Conservation (phyloP, 2,329 filamentous ascomycete genomes). For the Xylariales sp. region DNA sequence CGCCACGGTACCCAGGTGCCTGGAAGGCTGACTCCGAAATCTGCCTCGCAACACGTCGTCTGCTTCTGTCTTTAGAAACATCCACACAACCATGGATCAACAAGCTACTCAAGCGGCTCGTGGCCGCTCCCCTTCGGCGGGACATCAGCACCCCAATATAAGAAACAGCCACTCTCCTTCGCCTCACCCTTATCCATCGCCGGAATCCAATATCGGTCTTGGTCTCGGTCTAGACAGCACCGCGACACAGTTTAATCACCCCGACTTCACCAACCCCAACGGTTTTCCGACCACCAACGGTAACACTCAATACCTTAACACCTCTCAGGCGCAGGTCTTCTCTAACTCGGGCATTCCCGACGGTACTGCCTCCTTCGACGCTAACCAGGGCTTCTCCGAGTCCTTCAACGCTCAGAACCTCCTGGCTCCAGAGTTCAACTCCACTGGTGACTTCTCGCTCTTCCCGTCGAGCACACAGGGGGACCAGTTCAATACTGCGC, state of each 20-base stretch:
- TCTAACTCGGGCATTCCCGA: constrained; percentile 36
- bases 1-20: constrained; percentile 10
- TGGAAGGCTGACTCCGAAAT: constrained; percentile 11
- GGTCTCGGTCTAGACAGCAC: constrained; percentile 55
- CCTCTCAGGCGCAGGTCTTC: constrained; percentile 42
- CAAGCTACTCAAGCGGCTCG: constrained; percentile 24
- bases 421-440: constrained; percentile 45
- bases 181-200: constrained; percentile 51
- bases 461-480: constrained; percentile 53
- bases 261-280: constrained; percentile 43
- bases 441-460: constrained; percentile 54
- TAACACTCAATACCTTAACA: constrained; percentile 44
- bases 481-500: constrained; percentile 54
- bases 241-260: constrained; percentile 32
- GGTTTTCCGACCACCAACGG: constrained; percentile 31
- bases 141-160: constrained; percentile 58
- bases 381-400: constrained; percentile 27
- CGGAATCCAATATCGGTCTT: constrained; percentile 46
- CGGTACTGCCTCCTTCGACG: constrained; percentile 24
- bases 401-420: constrained; percentile 39
- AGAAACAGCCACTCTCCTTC: constrained; percentile 63
- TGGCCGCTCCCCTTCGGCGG: constrained; percentile 59
- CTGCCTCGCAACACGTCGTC: constrained; percentile 9
- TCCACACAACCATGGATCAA: constrained; percentile 9
- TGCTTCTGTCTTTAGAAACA: constrained; percentile 12